Evolutionary conservation across 257 asterid species (phyloP).

Genomic region (Apocynum venetum): DNA sequence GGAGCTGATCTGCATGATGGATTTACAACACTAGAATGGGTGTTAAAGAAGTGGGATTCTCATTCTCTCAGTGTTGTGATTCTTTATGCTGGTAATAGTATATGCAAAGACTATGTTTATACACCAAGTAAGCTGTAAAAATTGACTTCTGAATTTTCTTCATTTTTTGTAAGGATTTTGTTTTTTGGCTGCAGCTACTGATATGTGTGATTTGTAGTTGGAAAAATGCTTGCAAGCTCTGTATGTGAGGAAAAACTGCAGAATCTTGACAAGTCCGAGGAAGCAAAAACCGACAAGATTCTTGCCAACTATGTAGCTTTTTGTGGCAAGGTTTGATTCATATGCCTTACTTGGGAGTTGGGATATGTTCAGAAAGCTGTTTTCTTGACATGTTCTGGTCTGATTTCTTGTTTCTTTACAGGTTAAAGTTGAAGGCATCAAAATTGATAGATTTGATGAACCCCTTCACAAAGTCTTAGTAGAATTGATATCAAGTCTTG

Average conservation of each 20-base stretch:
- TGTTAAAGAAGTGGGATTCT: conserved; percentile 44
- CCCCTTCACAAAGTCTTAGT: conserved; percentile 42
- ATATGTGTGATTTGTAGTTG: conserved; percentile 31
- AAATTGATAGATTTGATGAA: conserved; percentile 40
- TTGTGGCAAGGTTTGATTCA: conserved; percentile 31
- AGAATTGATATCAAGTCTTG: conserved; percentile 34
- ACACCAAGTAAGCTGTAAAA: conserved; percentile 49
- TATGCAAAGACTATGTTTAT: conserved; percentile 47
- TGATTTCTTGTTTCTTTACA: conserved; percentile 10
- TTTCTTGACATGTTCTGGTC: background rate
- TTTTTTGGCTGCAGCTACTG: background rate
- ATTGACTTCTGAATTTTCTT: background rate
- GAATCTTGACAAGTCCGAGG: conserved; percentile 25
- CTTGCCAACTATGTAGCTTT: conserved; percentile 26
- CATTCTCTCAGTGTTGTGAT: conserved; percentile 39
- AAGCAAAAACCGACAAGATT: conserved; percentile 23
- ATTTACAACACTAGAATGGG: conserved; percentile 55
- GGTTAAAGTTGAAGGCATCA: conserved; percentile 51
- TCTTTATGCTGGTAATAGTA: conserved; percentile 39
- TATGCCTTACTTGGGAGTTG: background rate
- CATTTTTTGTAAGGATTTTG: background rate
- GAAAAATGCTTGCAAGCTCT: conserved; percentile 39
- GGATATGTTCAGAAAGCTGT: conserved; percentile 29
- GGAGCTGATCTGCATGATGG: conserved; percentile 56
- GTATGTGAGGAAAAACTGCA: conserved; percentile 26